Evolutionary conservation across 345 rosid species (phyloP).

Genomic region (Rhodomyrtus tomentosa): DNA sequence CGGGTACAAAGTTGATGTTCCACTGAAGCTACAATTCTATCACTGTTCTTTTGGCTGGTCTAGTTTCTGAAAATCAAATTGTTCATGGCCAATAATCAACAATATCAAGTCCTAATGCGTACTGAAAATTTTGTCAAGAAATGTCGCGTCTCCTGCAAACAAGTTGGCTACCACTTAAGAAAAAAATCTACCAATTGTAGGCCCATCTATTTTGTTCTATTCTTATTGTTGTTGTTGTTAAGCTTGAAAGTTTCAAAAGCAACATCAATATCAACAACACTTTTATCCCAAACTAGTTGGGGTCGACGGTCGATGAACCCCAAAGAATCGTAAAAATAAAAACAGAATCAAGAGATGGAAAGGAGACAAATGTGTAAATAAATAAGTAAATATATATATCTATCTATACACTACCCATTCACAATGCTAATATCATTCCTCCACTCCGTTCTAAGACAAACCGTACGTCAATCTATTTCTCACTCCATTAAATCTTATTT

Average conservation of each 20-base stretch:
- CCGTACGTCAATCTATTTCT: too few species aligned
- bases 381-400: too few species aligned
- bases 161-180: not conserved
- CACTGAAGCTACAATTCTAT: not conserved
- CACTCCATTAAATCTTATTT: too few species aligned
- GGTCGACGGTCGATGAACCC: too few species aligned
- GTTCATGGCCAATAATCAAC: not conserved
- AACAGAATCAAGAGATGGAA: too few species aligned
- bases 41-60: not conserved
- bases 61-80: not conserved
- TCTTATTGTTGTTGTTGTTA: not conserved
- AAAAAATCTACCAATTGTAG: not conserved
- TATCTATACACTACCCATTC: too few species aligned
- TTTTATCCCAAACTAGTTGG: too few species aligned
- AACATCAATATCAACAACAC: too few species aligned
- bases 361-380: too few species aligned
- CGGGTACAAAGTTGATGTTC: not conserved
- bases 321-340: too few species aligned
- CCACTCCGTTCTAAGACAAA: too few species aligned
- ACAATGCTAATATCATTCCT: too few species aligned
- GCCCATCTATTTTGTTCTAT: not conserved
- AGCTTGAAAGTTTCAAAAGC: not conserved
- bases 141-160: not conserved
- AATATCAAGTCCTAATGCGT: not conserved
- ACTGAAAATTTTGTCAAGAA: not conserved